Base-by-base conservation (phyloP, 441 rosid species). In the Brassica balearica region DNA sequence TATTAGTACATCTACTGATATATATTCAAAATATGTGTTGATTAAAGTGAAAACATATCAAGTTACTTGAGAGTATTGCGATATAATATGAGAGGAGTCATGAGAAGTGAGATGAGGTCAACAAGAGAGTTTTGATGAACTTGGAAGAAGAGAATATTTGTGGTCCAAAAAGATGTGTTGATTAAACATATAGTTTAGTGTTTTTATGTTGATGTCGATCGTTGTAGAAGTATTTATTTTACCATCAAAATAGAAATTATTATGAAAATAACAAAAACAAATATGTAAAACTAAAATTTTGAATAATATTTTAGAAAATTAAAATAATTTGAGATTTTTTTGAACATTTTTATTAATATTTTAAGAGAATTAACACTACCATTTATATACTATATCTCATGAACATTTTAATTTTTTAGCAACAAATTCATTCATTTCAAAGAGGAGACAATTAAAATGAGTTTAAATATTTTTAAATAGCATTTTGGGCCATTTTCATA, bases 171-270 rank as follows among this genome's bases (percentile, higher is more conserved):
- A 34, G 1, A 48, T 48, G 15, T 48, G 55, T 12, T n/a, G 55
- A 48, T n/a, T 48, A n/a, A 48, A 48, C 55, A 48, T 48, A 48
- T 48, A 48, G 17, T n/a, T 48, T 51, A n/a, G 55, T 48, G 55
- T 14, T 48, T 48, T 12, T 48, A 48, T 48, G 17, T 48, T 48
- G 6, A 3, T 48, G 17, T 48, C 17, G 0, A 23, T 23, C 27
- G 27, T 38, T 9, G 14, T 48, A 48, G 55, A 12, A 48, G 15
- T 48, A n/a, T 48, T 48, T n/a, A 48, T 12, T 12, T 48, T 15
- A 43, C 51, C 2, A 10, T 43, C 2, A 43, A 43, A 43, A 10
- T 43, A 48, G 6, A 48, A 12, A n/a, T 48, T 48, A 12, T 12
- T 12, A 48, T 38, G 46, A 38, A 38, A 38, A 38, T 2, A 41